Evolutionary conservation across 2,329 filamentous ascomycete genomes (phyloP), one percentile per base, ranked within the genome.

Genomic region (Fusarium citri): DNA sequence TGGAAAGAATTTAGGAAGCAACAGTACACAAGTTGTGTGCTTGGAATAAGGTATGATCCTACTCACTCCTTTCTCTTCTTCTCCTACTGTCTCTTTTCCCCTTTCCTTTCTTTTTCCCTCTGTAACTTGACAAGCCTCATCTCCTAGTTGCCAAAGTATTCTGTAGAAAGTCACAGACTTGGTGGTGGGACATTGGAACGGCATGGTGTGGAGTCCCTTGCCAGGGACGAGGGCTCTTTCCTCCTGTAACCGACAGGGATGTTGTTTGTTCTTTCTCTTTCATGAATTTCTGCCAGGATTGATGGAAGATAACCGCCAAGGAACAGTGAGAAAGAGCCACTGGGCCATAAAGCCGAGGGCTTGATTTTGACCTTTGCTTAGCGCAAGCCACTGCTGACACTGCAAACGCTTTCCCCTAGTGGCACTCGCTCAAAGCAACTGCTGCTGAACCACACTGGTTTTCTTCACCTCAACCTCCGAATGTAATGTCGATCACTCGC

Each of bases 401-500:
- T 53, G 45, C 30, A 30, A 37, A 23, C 48, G 46, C 62, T 67
- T 64, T 46, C 22, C 63, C 68, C 22, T 18, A 71, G 34, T 56
- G 34, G 50, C 31, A 37, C 48, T 55, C 31, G 40, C 47, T 53
- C 49, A 53, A 30, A 54, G 47, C 54, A 50, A 62, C 11, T 25
- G 25, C 23, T n/a, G 41, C 42, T 23, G 16, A 50, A 37, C 34
- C 34, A 37, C 18, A 37, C 12, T 40, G 28, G 12, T 14, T 55
- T 43, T 43, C 50, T 66, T 66, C 41, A 59, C 66, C 49, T 69
- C 31, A 42, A 64, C 45, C 53, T 67, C 46, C 43, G 47, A 55
- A 47, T 26, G 60, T 60, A 62, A n/a, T 71, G 67, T 60, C 67
- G 68, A 70, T 70, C 67, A 57, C 50, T 63, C 49, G 28, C 46